A percentile compares a stretch with the other conserved stretches of the same genome.
Evolutionary conservation across 106 monocot genomes (phyloP).

Genomic region (Dioscorea alata): DNA sequence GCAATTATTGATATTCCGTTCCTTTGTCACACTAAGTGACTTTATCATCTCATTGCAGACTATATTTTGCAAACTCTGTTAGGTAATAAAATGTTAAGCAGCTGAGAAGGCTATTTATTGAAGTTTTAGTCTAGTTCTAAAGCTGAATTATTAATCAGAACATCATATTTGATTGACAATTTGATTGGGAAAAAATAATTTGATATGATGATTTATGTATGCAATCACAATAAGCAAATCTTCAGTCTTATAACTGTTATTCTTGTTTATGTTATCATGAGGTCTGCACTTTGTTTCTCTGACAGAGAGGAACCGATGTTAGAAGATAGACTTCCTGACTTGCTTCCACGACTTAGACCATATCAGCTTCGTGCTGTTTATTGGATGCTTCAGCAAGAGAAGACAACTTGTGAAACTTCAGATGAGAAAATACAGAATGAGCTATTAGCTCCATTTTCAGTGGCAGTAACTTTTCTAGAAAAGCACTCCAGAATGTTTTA

Average conservation of each 20-base stretch:
- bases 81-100: too few relatives aligned
- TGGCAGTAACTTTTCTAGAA: slow-evolving; percentile 61
- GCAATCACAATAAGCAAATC: too few relatives aligned
- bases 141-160: too few relatives aligned
- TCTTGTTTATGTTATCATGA: slow-evolving; percentile 1
- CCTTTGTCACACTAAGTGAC: too few relatives aligned
- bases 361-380: slow-evolving; percentile 86
- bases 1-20: too few relatives aligned
- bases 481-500: slow-evolving; percentile 67
- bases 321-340: slow-evolving; percentile 58
- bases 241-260: background rate
- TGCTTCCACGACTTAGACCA: slow-evolving; percentile 78
- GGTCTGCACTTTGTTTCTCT: slow-evolving; percentile 5
- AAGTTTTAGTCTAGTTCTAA: too few relatives aligned
- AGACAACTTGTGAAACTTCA: slow-evolving; percentile 15
- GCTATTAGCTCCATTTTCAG: slow-evolving; percentile 50
- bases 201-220: too few relatives aligned
- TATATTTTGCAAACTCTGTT: too few relatives aligned
- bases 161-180: too few relatives aligned
- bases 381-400: slow-evolving; percentile 97
- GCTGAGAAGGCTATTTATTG: too few relatives aligned
- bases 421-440: slow-evolving; percentile 9
- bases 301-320: slow-evolving; percentile 66
- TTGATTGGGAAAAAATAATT: too few relatives aligned
- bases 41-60: too few relatives aligned